These are phyloP conservation scores for Elaeis guineensis DNA, from an alignment of 176 grass and related monocot species.

Conservation along the genomic window DNA sequence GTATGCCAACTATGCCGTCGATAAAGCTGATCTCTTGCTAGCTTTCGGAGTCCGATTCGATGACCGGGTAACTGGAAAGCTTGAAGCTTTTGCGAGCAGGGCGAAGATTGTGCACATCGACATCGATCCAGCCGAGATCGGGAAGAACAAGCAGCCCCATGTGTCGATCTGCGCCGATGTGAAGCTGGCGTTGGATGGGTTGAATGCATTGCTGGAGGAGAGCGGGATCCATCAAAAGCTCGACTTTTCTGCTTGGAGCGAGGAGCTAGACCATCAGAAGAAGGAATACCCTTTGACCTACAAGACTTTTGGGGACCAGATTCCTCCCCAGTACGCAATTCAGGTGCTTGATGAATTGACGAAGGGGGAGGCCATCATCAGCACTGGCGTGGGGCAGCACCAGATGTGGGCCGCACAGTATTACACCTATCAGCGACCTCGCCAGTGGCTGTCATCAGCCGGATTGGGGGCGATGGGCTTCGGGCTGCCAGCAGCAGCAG, in stretches of 20 bases:
- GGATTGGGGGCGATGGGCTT: conserved; percentile 94
- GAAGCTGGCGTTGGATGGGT: conserved; percentile 57
- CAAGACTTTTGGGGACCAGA: conserved; percentile 64
- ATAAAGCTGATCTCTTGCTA: conserved; percentile 88
- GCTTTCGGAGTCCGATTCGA: conserved; percentile 95
- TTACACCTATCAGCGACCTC: conserved; percentile 60
- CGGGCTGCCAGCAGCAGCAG: conserved; percentile 79
- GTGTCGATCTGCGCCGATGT: conserved; percentile 84
- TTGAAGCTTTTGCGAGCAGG: conserved; percentile 92
- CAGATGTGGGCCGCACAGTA: conserved; percentile 98
- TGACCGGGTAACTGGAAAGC: conserved; percentile 91
- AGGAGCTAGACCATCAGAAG: conserved; percentile 75
- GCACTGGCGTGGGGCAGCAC: conserved; percentile 81
- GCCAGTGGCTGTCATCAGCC: conserved; percentile 64
- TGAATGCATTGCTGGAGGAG: conserved; percentile 51
- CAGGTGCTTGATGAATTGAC: conserved; percentile 87
- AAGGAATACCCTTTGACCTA: conserved; percentile 56
- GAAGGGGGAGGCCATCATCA: conserved; percentile 65
- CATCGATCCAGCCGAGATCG: conserved; percentile 96
- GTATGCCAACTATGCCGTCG: conserved; percentile 83
- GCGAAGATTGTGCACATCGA: conserved; percentile 98
- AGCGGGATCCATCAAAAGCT: conserved; percentile 21
- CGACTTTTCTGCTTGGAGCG: conserved; percentile 49
- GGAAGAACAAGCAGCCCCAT: conserved; percentile 97
- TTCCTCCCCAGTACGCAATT: conserved; percentile 71